A percentile compares a stretch with the other conserved stretches of the same genome.
Conservation (phyloP, 768 basidiomycete species). For the Sutorius australiensis region DNA sequence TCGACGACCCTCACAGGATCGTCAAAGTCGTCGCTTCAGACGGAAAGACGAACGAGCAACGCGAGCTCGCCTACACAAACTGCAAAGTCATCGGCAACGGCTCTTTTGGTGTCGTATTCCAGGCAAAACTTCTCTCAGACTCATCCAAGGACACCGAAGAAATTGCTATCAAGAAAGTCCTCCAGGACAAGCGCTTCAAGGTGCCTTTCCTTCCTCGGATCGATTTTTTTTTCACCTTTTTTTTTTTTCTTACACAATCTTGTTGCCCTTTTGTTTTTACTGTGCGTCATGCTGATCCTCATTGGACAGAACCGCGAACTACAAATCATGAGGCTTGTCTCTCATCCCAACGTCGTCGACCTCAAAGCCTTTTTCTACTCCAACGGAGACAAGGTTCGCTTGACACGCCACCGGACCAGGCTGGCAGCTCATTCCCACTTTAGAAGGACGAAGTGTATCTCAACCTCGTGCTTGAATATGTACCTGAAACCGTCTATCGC, state of each 20-base stretch:
- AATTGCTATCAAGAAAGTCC: constrained; percentile 99
- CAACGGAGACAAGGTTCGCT: constrained; percentile 93
- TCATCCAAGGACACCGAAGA: constrained; percentile 66
- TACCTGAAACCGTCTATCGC: constrained; percentile 98
- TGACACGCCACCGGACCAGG: constrained; percentile 2
- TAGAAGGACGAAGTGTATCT: constrained; percentile 99
- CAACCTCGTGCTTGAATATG: constrained; percentile 98
- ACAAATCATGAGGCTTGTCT: constrained; percentile 96
- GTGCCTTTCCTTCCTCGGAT: constrained; percentile 41
- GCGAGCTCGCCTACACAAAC: constrained; percentile 90
- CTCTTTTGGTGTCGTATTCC: constrained; percentile 98
- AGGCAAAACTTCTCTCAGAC: constrained; percentile 77
- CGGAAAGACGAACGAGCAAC: constrained; percentile 87
- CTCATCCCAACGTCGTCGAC: constrained; percentile 97
- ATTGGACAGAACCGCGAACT: constrained; percentile 87
- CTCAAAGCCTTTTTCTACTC: constrained; percentile 98
- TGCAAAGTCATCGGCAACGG: constrained; percentile 99
- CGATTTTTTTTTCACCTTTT: constrained; percentile 6
- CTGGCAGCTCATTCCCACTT: constrained; percentile 3
- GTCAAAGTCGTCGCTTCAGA: constrained; percentile 94
- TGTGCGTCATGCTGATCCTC: constrained; percentile 12
- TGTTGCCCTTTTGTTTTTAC: neutral
- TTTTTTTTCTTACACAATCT: neutral
- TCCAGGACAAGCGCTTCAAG: constrained; percentile 99
- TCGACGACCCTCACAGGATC: constrained; percentile 96